Evolutionary conservation across 2,329 filamentous ascomycete genomes (phyloP).

Genomic region (Sporothrix brasiliensis): DNA sequence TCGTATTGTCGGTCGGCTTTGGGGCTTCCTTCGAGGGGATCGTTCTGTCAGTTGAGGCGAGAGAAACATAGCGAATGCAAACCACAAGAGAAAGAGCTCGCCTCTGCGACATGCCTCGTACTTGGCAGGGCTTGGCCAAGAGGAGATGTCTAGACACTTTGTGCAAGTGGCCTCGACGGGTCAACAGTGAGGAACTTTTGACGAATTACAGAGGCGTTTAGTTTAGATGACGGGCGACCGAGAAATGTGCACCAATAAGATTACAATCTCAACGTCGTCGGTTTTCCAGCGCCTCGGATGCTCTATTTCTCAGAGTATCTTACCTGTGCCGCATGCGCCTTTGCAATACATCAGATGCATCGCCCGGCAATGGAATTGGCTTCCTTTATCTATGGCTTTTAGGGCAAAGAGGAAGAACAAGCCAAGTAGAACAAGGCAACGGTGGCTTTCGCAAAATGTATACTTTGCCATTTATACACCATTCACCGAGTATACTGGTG

Average conservation of each 20-base stretch:
- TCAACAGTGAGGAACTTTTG: too few relatives aligned
- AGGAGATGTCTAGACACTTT: background rate
- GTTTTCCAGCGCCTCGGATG: background rate
- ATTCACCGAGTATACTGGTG: background rate
- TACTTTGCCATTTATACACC: too few relatives aligned
- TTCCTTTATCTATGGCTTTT: too few relatives aligned
- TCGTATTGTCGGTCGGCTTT: background rate
- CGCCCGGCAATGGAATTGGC: background rate
- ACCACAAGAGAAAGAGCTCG: background rate
- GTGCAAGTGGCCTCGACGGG: background rate
- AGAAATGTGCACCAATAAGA: background rate
- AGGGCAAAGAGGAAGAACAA: background rate
- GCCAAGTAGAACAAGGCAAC: background rate
- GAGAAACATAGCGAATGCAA: background rate
- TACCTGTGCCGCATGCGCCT: slow-evolving; percentile 2
- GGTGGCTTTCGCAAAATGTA: background rate
- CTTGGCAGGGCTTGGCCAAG: slow-evolving; percentile 13
- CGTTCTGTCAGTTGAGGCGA: background rate
- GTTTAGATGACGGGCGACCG: background rate
- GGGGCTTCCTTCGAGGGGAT: background rate
- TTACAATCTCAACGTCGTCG: background rate
- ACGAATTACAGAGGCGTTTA: background rate
- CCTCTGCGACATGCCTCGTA: background rate
- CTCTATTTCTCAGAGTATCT: background rate
- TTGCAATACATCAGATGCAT: background rate